phyloP scores from a whole-genome alignment of 2,329 filamentous ascomycete species.

The Beauveria sp. region DNA sequence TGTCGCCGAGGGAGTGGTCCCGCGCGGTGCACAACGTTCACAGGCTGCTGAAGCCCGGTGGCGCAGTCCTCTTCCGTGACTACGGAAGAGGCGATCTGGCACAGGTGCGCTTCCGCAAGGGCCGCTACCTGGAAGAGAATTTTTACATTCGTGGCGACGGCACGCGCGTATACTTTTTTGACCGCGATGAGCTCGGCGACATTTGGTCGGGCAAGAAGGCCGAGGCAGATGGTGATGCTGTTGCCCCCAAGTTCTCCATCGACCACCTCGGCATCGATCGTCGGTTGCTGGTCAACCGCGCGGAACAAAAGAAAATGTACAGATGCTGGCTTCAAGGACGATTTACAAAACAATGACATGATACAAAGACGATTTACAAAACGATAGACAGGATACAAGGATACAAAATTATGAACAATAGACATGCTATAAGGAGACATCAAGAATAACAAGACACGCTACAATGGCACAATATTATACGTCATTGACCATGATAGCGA shows the following conservation, averaged over 20 bases:
- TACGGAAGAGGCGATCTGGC: conserved; percentile 93
- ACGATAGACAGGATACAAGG: no score
- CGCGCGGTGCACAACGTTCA: conserved; percentile 75
- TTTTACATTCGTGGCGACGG: conserved; percentile 96
- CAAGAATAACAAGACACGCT: no score
- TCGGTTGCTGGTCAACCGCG: conserved; percentile 84
- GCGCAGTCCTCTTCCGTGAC: conserved; percentile 90
- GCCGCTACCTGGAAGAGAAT: conserved; percentile 87
- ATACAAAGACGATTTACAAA: background rate
- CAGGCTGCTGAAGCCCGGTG: conserved; percentile 79
- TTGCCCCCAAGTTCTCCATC: conserved; percentile 53
- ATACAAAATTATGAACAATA: no score
- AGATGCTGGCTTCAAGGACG: conserved; percentile 89
- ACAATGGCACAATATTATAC: no score
- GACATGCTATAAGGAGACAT: no score
- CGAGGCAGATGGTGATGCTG: conserved; percentile 18
- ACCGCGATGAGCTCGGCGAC: conserved; percentile 67
- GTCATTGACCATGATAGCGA: no score
- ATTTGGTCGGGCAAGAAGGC: conserved; percentile 60
- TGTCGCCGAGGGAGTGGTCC: conserved; percentile 78
- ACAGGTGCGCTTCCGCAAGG: conserved; percentile 95
- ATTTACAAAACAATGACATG: conserved; percentile 59
- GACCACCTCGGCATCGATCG: conserved; percentile 77
- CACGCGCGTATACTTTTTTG: conserved; percentile 96
- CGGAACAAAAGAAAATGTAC: conserved; percentile 93